A percentile compares a stretch with the other conserved stretches of the same genome.
phyloP scores from a whole-genome alignment of 306 rosid genomes.

The Dryas drummondii region DNA sequence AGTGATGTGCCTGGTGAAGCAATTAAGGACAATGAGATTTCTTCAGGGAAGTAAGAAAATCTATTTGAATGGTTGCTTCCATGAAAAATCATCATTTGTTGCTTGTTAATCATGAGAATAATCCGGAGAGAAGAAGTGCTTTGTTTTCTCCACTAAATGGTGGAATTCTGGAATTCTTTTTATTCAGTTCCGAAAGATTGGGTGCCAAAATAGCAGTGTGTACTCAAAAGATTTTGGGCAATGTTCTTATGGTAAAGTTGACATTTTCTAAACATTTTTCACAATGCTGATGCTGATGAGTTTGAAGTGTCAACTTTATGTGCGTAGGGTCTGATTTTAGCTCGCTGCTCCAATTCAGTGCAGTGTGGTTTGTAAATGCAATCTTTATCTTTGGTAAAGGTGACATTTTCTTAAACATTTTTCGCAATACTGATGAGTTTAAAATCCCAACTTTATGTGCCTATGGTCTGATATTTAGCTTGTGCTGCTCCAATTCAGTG shows the following conservation, averaged over 20 bases:
- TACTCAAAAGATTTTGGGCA: slow-evolving; percentile 25
- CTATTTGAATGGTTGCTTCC: slow-evolving; percentile 19
- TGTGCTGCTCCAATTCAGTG: slow-evolving; percentile 6
- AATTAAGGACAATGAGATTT: slow-evolving; percentile 27
- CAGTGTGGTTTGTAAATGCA: slow-evolving; percentile 20
- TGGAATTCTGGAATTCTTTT: slow-evolving; percentile 33
- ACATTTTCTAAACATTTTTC: slow-evolving; percentile 38
- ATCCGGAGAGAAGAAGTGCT: slow-evolving; percentile 32
- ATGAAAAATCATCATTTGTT: slow-evolving; percentile 23
- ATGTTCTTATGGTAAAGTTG: slow-evolving; percentile 30
- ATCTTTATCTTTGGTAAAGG: slow-evolving; percentile 20
- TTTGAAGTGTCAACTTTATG: slow-evolving; percentile 21
- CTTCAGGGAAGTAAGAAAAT: slow-evolving; percentile 28
- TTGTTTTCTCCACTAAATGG: slow-evolving; percentile 22
- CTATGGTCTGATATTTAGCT: slow-evolving; percentile 16
- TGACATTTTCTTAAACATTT: slow-evolving; percentile 37
- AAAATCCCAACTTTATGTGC: slow-evolving; percentile 16
- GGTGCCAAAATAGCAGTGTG: slow-evolving; percentile 36
- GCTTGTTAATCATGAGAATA: slow-evolving; percentile 13
- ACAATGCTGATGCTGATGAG: slow-evolving; percentile 25
- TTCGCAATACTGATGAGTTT: slow-evolving; percentile 25
- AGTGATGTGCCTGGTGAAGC: slow-evolving; percentile 34
- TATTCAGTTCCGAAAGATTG: slow-evolving; percentile 30
- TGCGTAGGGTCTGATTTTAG: slow-evolving; percentile 23
- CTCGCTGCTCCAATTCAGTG: slow-evolving; percentile 16